Base-by-base conservation (phyloP, 2,329 filamentous ascomycete genomes). In the Trichoderma citrinoviride region DNA sequence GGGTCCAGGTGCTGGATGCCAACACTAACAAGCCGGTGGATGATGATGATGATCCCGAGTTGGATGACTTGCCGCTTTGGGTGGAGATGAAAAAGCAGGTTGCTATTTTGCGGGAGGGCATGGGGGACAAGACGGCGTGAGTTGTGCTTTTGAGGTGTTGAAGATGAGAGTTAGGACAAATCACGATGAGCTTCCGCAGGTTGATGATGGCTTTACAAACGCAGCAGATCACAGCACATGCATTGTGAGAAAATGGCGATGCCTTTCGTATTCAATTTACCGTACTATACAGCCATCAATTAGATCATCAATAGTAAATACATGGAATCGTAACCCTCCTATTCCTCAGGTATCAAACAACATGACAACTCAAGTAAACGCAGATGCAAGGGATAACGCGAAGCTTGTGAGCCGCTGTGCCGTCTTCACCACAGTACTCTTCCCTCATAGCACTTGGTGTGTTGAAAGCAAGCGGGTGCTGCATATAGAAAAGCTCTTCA, bases 71-170 rank as follows among this genome's bases (percentile, higher is more conserved):
- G 65, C 71, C 83, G 3, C 73, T 90, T 49, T 89, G 85, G 86
- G 77, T 81, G 3, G 83, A 86, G 72, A 84, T 90, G 67, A 84
- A 86, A 79, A 86, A 83, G 72, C 87, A 90, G 74, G 79, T 90
- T 63, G 79, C 82, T 64, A 83, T 84, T 41, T 75, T 90, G 37
- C 81, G 85, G 47, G 82, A 87, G 63, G 85, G 88, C 25, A 83
- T 90, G 77, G 81, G 82, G 3, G 73, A 77, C 5, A 71, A 75
- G n/a, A 27, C 21, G 7, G 29, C 17, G 10, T 49, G 21, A 41
- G 21, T n/a, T n/a, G 21, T 50, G 15, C 29, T 50, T 19, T 3
- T 14, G 4, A 10, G 1, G 5, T 27, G 33, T 50, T 50, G 49
- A 25, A 19, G 3, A 23, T 23, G 15, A 12, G 1, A 8, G 3